Evolutionary conservation across 208 protist species (phyloP).

Genomic region (Chromosphaera perkinsii): DNA sequence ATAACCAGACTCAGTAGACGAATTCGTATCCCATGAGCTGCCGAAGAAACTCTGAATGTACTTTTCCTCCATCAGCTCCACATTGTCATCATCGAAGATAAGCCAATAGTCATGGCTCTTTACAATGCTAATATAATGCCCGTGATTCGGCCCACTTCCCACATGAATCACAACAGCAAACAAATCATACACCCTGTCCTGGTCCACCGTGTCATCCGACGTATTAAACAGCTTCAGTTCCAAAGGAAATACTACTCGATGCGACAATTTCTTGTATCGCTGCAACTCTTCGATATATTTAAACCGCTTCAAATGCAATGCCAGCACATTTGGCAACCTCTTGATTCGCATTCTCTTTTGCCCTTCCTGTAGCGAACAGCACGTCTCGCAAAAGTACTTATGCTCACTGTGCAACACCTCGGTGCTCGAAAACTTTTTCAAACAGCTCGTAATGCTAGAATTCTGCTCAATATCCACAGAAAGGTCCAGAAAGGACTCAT

Average conservation of each 20-base stretch:
- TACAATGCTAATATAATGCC: conserved; percentile 59
- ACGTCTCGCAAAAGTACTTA: conserved; percentile 67
- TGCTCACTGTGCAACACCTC: conserved; percentile 50
- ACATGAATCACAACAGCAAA: conserved; percentile 63
- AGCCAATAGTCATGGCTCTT: conserved; percentile 54
- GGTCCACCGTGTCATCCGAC: conserved; percentile 35
- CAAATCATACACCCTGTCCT: conserved; percentile 49
- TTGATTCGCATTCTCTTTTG: conserved; percentile 62
- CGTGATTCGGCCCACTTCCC: conserved; percentile 52
- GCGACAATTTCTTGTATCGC: conserved; percentile 55
- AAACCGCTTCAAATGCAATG: conserved; percentile 65
- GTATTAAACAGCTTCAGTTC: conserved; percentile 59
- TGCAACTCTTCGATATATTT: conserved; percentile 54
- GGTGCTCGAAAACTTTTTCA: conserved; percentile 49
- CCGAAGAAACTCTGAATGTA: conserved; percentile 33
- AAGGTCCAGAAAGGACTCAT: conserved; percentile 65
- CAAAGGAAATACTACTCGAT: conserved; percentile 57
- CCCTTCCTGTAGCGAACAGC: conserved; percentile 59
- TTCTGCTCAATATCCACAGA: conserved; percentile 64
- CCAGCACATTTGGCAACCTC: conserved; percentile 49
- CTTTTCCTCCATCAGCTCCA: conserved; percentile 37
- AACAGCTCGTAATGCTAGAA: conserved; percentile 49
- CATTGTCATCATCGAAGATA: conserved; percentile 61
- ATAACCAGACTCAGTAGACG: conserved; percentile 39
- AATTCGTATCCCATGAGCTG: not conserved